Conservation (phyloP, 2,329 filamentous ascomycete genomes). For the Phoma herbarum region DNA sequence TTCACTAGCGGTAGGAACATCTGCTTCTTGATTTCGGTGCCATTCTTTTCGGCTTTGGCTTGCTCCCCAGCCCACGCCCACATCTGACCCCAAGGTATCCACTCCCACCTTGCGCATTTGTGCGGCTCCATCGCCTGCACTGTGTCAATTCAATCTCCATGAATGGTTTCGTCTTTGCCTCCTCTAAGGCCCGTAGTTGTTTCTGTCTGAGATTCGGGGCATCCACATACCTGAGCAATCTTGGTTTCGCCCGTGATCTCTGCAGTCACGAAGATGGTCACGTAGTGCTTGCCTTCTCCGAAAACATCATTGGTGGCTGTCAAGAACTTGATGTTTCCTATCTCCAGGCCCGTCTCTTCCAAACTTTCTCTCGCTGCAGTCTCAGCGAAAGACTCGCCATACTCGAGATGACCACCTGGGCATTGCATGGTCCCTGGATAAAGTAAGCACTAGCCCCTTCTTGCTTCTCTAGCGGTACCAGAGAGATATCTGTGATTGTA, state of each 20-base stretch:
- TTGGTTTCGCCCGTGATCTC: constrained; percentile 58
- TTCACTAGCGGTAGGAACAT: constrained; percentile 61
- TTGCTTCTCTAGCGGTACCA: no score
- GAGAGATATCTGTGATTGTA: no score
- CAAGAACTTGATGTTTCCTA: constrained; percentile 63
- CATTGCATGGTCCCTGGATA: constrained; percentile 68
- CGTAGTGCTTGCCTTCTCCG: constrained; percentile 72
- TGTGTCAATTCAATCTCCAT: constrained; percentile 7
- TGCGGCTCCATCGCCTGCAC: constrained; percentile 56
- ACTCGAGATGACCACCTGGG: constrained; percentile 79
- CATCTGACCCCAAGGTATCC: constrained; percentile 61
- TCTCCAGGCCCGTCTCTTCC: constrained; percentile 71
- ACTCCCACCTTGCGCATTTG: constrained; percentile 66
- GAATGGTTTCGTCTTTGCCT: no score
- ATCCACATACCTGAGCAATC: constrained; percentile 61
- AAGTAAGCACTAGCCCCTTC: not conserved
- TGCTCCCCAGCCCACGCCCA: constrained; percentile 48
- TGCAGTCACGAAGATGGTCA: constrained; percentile 74
- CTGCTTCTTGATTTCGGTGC: constrained; percentile 36
- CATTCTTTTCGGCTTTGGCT: constrained; percentile 38
- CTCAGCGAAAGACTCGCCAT: constrained; percentile 67
- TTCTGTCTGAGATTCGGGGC: not conserved
- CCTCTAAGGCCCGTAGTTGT: not conserved
- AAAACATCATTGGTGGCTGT: constrained; percentile 75
- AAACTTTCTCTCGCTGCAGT: constrained; percentile 73